These are phyloP conservation scores for Pholiota adiposa DNA, from an alignment of 1,284 basidiomycete genomes.

Conservation along the genomic window DNA sequence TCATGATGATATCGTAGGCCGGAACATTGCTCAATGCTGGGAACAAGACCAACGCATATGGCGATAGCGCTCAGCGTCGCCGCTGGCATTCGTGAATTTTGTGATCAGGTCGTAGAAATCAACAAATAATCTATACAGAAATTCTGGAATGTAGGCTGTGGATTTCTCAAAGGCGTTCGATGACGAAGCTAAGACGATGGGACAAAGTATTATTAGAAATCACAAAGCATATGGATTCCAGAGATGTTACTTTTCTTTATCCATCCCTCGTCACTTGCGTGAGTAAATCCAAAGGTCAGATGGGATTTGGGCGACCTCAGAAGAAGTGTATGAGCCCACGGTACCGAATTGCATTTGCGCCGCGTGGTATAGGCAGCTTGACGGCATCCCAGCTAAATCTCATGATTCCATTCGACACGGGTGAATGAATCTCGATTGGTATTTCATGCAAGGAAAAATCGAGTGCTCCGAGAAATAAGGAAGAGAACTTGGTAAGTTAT, in stretches of 20 bases:
- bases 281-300: slow-evolving; percentile 12
- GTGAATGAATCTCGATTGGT: slow-evolving; percentile 12
- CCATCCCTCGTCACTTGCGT: slow-evolving; percentile 1
- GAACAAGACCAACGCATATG: neutral
- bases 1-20: neutral
- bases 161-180: neutral
- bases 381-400: slow-evolving; percentile 10
- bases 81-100: neutral
- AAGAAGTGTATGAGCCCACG: slow-evolving; percentile 15
- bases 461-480: slow-evolving; percentile 12
- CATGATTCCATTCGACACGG: slow-evolving; percentile 9
- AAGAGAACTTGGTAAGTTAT: neutral
- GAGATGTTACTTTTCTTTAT: neutral
- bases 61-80: neutral
- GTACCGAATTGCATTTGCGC: slow-evolving; percentile 15
- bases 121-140: neutral
- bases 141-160: neutral
- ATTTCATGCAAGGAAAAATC: slow-evolving; percentile 6
- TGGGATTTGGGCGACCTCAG: slow-evolving; percentile 10
- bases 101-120: neutral
- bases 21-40: neutral
- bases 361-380: slow-evolving; percentile 8
- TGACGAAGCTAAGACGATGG: neutral
- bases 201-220: slow-evolving; percentile 14
- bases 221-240: slow-evolving; percentile 12